phyloP scores from a whole-genome alignment of 1,139 yeast genomes.

The Debaryomycetaceae sp. region DNA sequence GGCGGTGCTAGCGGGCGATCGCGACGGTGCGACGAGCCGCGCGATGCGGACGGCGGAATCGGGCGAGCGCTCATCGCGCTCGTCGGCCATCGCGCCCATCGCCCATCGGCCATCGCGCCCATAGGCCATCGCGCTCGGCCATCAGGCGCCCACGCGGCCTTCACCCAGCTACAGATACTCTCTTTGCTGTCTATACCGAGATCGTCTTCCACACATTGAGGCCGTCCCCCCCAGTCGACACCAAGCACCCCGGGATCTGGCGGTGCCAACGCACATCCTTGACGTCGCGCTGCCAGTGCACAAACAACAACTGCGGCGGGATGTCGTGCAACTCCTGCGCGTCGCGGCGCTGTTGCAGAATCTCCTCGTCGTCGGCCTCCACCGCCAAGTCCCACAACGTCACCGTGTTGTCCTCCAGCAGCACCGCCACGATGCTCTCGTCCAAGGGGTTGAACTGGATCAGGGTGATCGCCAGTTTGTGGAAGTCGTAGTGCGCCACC shows the following conservation, averaged over 20 bases:
- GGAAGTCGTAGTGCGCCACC: constrained; percentile 93
- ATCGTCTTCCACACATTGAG: constrained; percentile 94
- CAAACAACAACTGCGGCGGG: constrained; percentile 93
- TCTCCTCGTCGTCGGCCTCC: constrained; percentile 95
- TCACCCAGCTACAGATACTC: too few relatives aligned
- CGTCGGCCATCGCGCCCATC: constrained; percentile 4
- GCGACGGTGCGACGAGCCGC: neutral
- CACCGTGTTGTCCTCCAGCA: constrained; percentile 94
- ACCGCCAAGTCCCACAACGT: constrained; percentile 97
- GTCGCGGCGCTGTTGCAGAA: constrained; percentile 69
- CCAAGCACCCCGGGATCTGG: constrained; percentile 94
- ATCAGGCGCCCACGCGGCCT: neutral
- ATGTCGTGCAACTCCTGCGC: constrained; percentile 79
- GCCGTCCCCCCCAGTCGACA: constrained; percentile 95
- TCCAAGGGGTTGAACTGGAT: constrained; percentile 93
- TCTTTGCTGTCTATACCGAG: constrained; percentile 53
- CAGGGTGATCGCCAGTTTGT: constrained; percentile 87
- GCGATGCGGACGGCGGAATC: too few relatives aligned
- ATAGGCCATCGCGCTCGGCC: constrained; percentile 1
- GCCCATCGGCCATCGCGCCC: constrained; percentile 6
- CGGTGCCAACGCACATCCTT: constrained; percentile 98
- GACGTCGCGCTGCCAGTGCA: constrained; percentile 97
- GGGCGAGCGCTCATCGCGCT: too few relatives aligned
- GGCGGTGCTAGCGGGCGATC: neutral
- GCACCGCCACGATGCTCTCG: constrained; percentile 92